Evolutionary conservation across 371 early-diverging fungal species (phyloP).

Genomic region (Mucor mucedo): DNA sequence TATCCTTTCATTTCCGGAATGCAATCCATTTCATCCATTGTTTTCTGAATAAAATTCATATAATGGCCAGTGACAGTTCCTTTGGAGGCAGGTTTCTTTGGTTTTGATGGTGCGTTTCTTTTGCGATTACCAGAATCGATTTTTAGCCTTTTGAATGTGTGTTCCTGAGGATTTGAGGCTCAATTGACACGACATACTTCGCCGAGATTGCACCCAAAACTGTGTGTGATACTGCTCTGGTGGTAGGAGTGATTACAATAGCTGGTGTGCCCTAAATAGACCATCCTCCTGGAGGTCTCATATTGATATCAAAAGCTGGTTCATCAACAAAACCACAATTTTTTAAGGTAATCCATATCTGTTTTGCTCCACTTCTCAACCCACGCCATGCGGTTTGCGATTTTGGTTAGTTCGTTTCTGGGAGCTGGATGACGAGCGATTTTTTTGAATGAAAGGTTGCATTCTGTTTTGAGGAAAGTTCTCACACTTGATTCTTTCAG

Average conservation of each 20-base stretch:
- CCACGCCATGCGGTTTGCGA: slow-evolving; percentile 14
- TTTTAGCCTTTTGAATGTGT: slow-evolving; percentile 12
- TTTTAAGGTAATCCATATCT: slow-evolving; percentile 1
- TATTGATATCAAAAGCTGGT: slow-evolving; percentile 9
- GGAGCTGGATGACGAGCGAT: slow-evolving; percentile 16
- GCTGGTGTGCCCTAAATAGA: slow-evolving; percentile 13
- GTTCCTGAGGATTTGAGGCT: slow-evolving; percentile 18
- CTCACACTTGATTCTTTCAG: slow-evolving; percentile 19
- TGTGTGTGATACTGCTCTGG: slow-evolving; percentile 12
- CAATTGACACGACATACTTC: slow-evolving; percentile 23
- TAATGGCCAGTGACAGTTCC: slow-evolving; percentile 13
- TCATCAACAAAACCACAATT: slow-evolving; percentile 6
- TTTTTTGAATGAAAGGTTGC: slow-evolving; percentile 26
- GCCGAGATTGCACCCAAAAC: slow-evolving; percentile 15
- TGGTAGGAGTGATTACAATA: slow-evolving; percentile 9
- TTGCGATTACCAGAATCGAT: slow-evolving; percentile 20
- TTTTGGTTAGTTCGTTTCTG: slow-evolving; percentile 19
- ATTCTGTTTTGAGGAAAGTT: slow-evolving; percentile 18
- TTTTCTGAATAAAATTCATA: not conserved
- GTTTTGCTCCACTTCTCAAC: slow-evolving; percentile 14
- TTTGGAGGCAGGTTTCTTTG: slow-evolving; percentile 21
- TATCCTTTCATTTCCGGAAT: no score
- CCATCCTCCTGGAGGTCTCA: slow-evolving; percentile 15
- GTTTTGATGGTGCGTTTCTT: slow-evolving; percentile 20
- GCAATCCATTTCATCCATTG: not conserved